Percentiles rank a stretch among this genome's conserved stretches.
Evolutionary conservation across 2,329 filamentous ascomycete species (phyloP).

Genomic region (Ceratocystis cubensis): DNA sequence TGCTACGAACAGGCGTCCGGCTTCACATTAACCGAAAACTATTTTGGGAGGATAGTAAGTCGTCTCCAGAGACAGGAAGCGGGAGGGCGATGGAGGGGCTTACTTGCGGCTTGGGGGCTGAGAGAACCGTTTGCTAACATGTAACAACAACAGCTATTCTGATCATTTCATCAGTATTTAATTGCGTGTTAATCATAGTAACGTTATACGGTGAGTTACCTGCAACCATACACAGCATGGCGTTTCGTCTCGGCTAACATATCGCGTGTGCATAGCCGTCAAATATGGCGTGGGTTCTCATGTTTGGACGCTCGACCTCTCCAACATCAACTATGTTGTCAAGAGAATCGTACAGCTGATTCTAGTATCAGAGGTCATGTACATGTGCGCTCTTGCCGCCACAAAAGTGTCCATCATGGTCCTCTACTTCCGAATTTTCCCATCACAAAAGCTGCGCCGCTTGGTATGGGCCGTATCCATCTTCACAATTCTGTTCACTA

Average conservation of each 20-base stretch:
- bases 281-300: slow-evolving; percentile 18
- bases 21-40: slow-evolving; percentile 9
- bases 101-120: background rate
- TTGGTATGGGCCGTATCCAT: slow-evolving; percentile 25
- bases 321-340: slow-evolving; percentile 12
- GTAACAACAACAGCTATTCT: background rate
- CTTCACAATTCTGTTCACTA: slow-evolving; percentile 22
- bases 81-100: too few relatives aligned
- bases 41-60: slow-evolving; percentile 21
- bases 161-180: slow-evolving; percentile 16
- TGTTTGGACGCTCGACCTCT: slow-evolving; percentile 12
- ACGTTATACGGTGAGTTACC: slow-evolving; percentile 12
- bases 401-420: slow-evolving; percentile 29
- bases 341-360: slow-evolving; percentile 23
- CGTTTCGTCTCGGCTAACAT: slow-evolving; percentile 4
- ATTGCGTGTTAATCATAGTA: background rate
- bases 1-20: slow-evolving; percentile 15
- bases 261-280: slow-evolving; percentile 7
- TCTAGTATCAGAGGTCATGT: slow-evolving; percentile 26
- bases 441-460: slow-evolving; percentile 24
- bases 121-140: background rate
- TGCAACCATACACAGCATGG: background rate
- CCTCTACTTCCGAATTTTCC: slow-evolving; percentile 29
- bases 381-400: slow-evolving; percentile 27
- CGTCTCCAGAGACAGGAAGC: background rate